Evolutionary conservation across 179 eudicot genomes (phyloP), one percentile per base, ranked within the genome.

Genomic region (Sideroxylon spinosum): DNA sequence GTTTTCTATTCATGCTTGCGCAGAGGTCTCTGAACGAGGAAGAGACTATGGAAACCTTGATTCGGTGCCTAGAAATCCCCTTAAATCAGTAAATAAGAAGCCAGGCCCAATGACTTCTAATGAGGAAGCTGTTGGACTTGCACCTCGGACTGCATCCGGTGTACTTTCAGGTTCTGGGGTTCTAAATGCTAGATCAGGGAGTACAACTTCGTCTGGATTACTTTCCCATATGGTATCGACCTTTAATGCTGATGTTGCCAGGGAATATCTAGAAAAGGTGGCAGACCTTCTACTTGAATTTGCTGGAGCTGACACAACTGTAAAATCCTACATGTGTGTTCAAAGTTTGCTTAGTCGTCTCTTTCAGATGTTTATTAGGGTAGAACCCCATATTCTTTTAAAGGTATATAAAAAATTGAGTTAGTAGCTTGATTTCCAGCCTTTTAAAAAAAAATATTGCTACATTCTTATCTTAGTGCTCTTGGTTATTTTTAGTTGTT

Each of bases 151-250:
- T 29, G 92, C 97, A 78, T 95, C 98, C 62, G 98, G 97, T 80
- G 98, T 91, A 48, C 90, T 95, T 77, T 94, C 99, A 68, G 99
- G 98, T 80, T 95, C 99, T 55, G 99, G 99, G 68, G 96, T 95
- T 84, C 78, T 93, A 68, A 93, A 90, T 89, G 98, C 98, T 74
- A 90, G 94, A 86, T 88, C 97, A 62, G 97, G 94, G 55, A 95
- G 99, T 86, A 94, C 98, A 29, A 85, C 96, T 55, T 95, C 99
- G 76, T 95, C 98, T 65, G 98, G 97, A 20, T 78, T 90, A 46
- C 97, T 95, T 78, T 90, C 97, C 46, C 92, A 91, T 79, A 90
- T 91, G 94, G 97, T 82, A 53, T 87, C 96, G 77, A 85, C 96
- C 71, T 87, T 90, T 87, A 92, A 84, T 89, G 90, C 91, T 83